phyloP scores from a whole-genome alignment of 495 filamentous ascomycete species.

The Bombardia bombarda region DNA sequence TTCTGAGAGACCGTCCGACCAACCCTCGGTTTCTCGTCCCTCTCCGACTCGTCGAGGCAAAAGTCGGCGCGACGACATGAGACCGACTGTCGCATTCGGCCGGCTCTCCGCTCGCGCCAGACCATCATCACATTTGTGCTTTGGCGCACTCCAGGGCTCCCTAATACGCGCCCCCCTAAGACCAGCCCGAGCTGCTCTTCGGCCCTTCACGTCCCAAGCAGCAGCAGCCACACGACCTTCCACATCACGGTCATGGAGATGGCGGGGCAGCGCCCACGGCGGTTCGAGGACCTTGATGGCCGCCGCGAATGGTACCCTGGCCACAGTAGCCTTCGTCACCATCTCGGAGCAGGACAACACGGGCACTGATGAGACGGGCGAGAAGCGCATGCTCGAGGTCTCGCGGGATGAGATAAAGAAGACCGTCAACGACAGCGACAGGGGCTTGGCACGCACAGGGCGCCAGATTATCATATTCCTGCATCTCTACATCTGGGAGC shows the following conservation, averaged over 20 bases:
- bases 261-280: not conserved
- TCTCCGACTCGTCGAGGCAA: not conserved
- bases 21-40: not conserved
- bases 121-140: conserved; percentile 2
- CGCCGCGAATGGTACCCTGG: conserved; percentile 42
- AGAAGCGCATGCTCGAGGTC: conserved; percentile 76
- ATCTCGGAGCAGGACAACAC: conserved; percentile 58
- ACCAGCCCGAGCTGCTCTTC: not conserved
- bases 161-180: not conserved
- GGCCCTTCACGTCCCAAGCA: conserved; percentile 1
- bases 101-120: conserved; percentile 18
- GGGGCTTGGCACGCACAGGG: conserved; percentile 44
- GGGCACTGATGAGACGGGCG: conserved; percentile 57
- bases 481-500: conserved; percentile 73
- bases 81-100: conserved; percentile 16
- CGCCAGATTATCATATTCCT: conserved; percentile 53
- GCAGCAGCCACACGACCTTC: not conserved
- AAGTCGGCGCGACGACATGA: conserved; percentile 17
- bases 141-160: not conserved
- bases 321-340: conserved; percentile 57
- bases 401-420: conserved; percentile 71
- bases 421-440: conserved; percentile 50
- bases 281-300: conserved; percentile 9
- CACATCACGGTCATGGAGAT: conserved; percentile 17
- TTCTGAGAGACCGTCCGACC: too few relatives aligned